These are phyloP conservation scores for Fusarium sambucinum DNA, from an alignment of 2,329 filamentous ascomycete species.

Conservation along the genomic window DNA sequence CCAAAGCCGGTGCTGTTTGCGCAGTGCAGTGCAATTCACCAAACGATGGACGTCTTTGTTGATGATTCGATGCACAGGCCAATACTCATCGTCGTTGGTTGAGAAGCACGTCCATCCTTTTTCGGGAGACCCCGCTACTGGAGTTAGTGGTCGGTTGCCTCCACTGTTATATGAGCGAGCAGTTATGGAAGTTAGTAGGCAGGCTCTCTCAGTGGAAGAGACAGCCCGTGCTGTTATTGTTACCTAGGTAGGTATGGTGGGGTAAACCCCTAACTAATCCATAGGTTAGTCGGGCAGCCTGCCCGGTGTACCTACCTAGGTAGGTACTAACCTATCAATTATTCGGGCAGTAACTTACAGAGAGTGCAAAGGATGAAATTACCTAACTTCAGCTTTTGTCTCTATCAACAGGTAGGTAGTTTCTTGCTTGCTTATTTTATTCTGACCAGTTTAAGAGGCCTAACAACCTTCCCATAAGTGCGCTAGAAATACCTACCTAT, in stretches of 20 bases:
- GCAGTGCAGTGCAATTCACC: constrained; percentile 36
- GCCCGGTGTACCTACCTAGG: too few species aligned
- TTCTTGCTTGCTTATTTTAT: not conserved
- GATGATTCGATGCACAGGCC: constrained; percentile 46
- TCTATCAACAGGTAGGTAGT: accelerated
- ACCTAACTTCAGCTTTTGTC: not conserved
- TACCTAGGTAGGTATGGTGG: too few species aligned
- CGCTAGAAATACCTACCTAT: not conserved
- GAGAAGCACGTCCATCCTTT: constrained; percentile 28
- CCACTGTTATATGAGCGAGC: not conserved
- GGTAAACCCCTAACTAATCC: constrained; percentile 14
- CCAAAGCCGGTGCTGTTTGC: constrained; percentile 31
- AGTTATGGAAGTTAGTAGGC: too few species aligned
- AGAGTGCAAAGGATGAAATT: not conserved
- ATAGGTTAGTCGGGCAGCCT: too few species aligned
- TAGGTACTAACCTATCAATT: constrained; percentile 1
- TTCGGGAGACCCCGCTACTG: constrained; percentile 32
- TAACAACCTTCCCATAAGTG: not conserved
- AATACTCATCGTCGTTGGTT: constrained; percentile 35
- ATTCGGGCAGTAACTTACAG: not conserved
- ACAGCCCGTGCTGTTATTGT: constrained; percentile 19
- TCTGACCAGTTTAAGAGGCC: not conserved
- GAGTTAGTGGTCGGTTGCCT: constrained; percentile 1
- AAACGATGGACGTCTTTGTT: constrained; percentile 38
- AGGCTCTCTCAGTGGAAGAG: not conserved